Percentiles rank a stretch among this genome's conserved stretches.
phyloP scores from a whole-genome alignment of 148 eudicot genomes.

The Arctostaphylos glauca region DNA sequence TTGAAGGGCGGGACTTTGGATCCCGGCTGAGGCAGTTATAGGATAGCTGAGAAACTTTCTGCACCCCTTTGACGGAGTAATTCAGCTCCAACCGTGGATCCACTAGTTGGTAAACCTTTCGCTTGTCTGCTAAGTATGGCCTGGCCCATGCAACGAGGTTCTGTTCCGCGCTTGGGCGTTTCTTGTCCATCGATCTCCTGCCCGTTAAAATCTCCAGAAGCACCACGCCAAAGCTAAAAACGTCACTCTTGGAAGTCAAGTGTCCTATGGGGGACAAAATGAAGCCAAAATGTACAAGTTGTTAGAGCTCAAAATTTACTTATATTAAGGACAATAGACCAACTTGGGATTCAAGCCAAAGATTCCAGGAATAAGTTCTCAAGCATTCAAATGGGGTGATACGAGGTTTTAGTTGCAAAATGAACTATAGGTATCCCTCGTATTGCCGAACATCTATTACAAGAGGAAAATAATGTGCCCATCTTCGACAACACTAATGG shows the following conservation, averaged over 20 bases:
- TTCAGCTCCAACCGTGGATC: slow-evolving; percentile 88
- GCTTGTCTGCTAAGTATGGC: slow-evolving; percentile 69
- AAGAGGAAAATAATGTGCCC: neutral
- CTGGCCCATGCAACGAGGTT: slow-evolving; percentile 90
- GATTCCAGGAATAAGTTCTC: neutral
- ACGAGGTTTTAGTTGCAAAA: neutral
- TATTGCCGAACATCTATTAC: neutral
- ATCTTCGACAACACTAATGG: neutral
- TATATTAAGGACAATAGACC: neutral
- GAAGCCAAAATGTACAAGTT: slow-evolving; percentile 11
- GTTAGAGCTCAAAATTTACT: neutral
- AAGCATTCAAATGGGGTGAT: neutral
- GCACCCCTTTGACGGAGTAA: slow-evolving; percentile 89
- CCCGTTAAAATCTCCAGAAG: slow-evolving; percentile 89
- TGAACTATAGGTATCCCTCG: neutral
- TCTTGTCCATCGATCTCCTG: slow-evolving; percentile 93
- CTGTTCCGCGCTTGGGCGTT: slow-evolving; percentile 85
- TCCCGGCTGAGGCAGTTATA: slow-evolving; percentile 74
- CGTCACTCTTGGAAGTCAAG: slow-evolving; percentile 92
- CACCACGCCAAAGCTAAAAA: slow-evolving; percentile 93
- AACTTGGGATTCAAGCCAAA: neutral
- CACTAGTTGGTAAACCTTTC: slow-evolving; percentile 73
- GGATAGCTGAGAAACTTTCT: slow-evolving; percentile 68
- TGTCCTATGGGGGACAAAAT: slow-evolving; percentile 51
- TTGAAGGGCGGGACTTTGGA: slow-evolving; percentile 79